Evolutionary conservation across 345 rosid species (phyloP), one percentile per base, ranked within the genome.

Genomic region (Citrus australasica): DNA sequence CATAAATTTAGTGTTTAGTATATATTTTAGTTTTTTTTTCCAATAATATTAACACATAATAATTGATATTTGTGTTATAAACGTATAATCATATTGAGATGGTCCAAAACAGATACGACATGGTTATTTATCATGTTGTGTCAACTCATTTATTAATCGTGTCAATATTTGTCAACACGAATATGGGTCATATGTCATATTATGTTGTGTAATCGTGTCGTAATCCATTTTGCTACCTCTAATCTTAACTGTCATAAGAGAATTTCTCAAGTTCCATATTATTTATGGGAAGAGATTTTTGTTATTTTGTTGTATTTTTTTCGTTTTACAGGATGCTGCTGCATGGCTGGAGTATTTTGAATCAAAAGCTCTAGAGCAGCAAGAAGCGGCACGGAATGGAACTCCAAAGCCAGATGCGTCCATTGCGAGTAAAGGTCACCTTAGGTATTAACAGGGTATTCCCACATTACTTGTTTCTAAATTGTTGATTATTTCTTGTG

Each of bases 311-410:
- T 51, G 51, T 51, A 16, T 35, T 51, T 51, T 14, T 64, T 77
- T 74, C 28, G 16, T 79, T 64, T 78, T 77, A 46, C 82, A 90
- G 95, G 92, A 91, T 81, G 90, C 95, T 88, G 89, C 88, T 81
- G 93, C 93, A 24, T 91, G 93, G 95, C 93, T 89, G 61, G 90
- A 91, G 74, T 89, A 91, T 76, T 91, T 91, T 85, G 92, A 91
- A 71, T 87, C 93, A 24, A 89, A 85, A 81, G 90, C 88, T 74
- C 76, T 88, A 33, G 95, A 91, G 79, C 95, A 89, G 88, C 93
- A 91, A 80, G 93, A 91, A 78, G 92, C 90, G 1, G 88, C 87
- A 33, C 84, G 85, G 73, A 86, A 83, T 82, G 95, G 95, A 79
- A 86, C 88, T 71, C 92, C 93, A 48, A 91, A 89, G 82, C 90